Evolutionary conservation across 495 filamentous ascomycete genomes (phyloP).

Genomic region (Aspergillus diversus): DNA sequence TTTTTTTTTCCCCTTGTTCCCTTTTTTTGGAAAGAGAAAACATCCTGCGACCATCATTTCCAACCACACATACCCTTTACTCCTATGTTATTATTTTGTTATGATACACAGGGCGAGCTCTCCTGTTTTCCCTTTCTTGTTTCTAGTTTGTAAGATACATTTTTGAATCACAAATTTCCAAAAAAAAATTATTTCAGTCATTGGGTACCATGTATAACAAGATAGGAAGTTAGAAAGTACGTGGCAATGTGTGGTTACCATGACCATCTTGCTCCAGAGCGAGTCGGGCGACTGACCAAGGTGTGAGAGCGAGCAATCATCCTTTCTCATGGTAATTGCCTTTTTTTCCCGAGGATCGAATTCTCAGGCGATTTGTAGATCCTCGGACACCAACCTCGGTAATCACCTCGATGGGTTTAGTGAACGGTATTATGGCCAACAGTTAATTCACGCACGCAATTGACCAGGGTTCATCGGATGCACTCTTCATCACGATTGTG

Average conservation of each 20-base stretch:
- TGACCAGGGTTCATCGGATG: too few relatives aligned
- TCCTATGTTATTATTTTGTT: conserved; percentile 17
- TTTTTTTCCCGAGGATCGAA: not conserved
- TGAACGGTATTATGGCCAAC: too few relatives aligned
- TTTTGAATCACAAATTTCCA: conserved; percentile 4
- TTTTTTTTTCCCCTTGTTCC: not conserved
- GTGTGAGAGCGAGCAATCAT: too few relatives aligned
- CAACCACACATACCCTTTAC: conserved; percentile 28
- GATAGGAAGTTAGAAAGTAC: not conserved
- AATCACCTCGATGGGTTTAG: too few relatives aligned
- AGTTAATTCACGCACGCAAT: too few relatives aligned
- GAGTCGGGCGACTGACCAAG: not conserved
- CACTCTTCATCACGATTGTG: too few relatives aligned
- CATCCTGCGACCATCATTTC: conserved; percentile 20
- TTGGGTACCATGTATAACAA: not conserved
- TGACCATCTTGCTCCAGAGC: not conserved
- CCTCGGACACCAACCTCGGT: not conserved
- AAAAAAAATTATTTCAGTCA: not conserved
- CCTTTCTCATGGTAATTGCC: not conserved
- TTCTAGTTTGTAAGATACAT: conserved; percentile 22
- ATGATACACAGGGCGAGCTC: conserved; percentile 20
- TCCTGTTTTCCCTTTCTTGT: conserved; percentile 6
- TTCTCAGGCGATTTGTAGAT: conserved; percentile 3
- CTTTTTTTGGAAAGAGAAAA: conserved; percentile 19
- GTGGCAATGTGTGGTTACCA: not conserved